These are phyloP conservation scores for Pythium monospermum DNA, from an alignment of 352 stramenopile species.

Conservation along the genomic window DNA sequence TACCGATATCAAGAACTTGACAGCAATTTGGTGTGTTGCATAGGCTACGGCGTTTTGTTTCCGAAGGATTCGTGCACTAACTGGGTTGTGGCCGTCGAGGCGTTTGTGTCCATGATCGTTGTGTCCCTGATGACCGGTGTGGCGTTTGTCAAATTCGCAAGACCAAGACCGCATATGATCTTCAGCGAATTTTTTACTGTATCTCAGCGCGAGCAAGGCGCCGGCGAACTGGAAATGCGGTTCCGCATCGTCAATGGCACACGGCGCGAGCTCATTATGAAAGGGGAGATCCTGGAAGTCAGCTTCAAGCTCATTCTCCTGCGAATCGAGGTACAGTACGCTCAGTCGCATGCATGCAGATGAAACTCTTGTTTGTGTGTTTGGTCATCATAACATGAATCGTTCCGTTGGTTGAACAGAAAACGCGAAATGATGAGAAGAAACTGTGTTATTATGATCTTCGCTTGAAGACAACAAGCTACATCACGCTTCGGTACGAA, in stretches of 20 bases:
- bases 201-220: slow-evolving; percentile 18
- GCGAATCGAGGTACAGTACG: slow-evolving; percentile 44
- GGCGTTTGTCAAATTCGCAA: slow-evolving; percentile 60
- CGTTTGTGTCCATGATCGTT: slow-evolving; percentile 52
- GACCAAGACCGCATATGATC: slow-evolving; percentile 39
- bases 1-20: no score
- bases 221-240: slow-evolving; percentile 32
- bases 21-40: not conserved
- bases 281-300: slow-evolving; percentile 47
- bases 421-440: slow-evolving; percentile 30
- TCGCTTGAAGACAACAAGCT: slow-evolving; percentile 34
- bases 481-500: slow-evolving; percentile 41
- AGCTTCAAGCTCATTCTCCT: slow-evolving; percentile 64
- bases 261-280: slow-evolving; percentile 30
- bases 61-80: slow-evolving; percentile 43
- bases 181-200: slow-evolving; percentile 54
- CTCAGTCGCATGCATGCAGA: no score
- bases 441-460: slow-evolving; percentile 67
- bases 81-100: slow-evolving; percentile 45
- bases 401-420: slow-evolving; percentile 16
- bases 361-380: not conserved
- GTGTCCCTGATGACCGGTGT: slow-evolving; percentile 56
- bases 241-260: slow-evolving; percentile 59
- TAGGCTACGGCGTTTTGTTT: slow-evolving; percentile 46
- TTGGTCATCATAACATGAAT: not conserved